Evolutionary conservation across 202 grass and related monocot genomes (phyloP), one percentile per base, ranked within the genome.

Genomic region (Carex arenaria): DNA sequence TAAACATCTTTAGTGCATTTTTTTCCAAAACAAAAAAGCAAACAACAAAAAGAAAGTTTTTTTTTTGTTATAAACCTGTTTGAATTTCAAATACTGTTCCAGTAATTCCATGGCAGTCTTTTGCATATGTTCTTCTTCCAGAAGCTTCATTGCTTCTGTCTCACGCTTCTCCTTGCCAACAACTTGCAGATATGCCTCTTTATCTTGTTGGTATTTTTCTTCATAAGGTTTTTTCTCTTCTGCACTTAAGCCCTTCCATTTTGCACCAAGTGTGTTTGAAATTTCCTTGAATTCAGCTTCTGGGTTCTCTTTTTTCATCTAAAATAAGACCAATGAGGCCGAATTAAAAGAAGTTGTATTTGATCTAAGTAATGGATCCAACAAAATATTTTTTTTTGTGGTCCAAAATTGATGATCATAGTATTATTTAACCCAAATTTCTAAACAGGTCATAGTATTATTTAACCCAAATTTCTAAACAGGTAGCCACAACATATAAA

Each of bases 161-260:
- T 98, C 86, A 14, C 91, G 93, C 64, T 92, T 95, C 87, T 98
- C 91, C 83, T 93, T 82, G 3, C 89, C 91, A 15, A 90, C 88
- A 60, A 98, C 86, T 84, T 95, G 88, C 72, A 95, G 69, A 77
- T 93, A 98, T 8, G 85, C 95, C 60, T 93, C 93, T 83, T 93
- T 93, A 77, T 95, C 95, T 85, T 82, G 76, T 10, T 76, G 80
- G 83, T 98, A 98, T 71, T 84, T 85, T 22, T 98, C 91, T 86
- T 98, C 89, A 43, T 95, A 98, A 0, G 95, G 91, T 82, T 89
- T 85, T 86, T 93, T 95, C 72, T 92, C 93, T 85, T 93, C 91
- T 1, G 81, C 86, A 26, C 85, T 55, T 12, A 95, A 55, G 15
- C 80, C 23, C 87, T 98, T 98, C 95, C 93, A 98, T 70, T 92